Evolutionary conservation across 2,329 filamentous ascomycete genomes (phyloP).

Genomic region (Claviceps fusiformis): DNA sequence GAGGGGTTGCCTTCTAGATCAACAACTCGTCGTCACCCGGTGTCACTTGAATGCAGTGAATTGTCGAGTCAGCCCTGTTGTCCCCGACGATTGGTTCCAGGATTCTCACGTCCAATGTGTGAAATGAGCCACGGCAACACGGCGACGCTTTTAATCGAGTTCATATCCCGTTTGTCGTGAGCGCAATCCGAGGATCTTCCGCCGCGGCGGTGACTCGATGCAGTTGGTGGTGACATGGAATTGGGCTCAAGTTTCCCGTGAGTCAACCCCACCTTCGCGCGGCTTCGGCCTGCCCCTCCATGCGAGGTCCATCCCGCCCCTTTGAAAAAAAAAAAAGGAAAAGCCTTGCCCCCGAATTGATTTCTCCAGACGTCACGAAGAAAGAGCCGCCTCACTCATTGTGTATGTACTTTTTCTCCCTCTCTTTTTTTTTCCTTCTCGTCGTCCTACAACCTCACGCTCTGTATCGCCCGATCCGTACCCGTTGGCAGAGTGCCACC

Average conservation of each 20-base stretch:
- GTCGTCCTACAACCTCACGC: too few relatives aligned
- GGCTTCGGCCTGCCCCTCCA: slow-evolving; percentile 17
- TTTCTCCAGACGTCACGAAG: neutral
- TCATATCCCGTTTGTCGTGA: too few relatives aligned
- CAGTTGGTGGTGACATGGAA: too few relatives aligned
- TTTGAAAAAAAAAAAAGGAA: neutral
- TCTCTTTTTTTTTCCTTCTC: neutral
- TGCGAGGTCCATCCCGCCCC: neutral
- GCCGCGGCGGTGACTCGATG: too few relatives aligned
- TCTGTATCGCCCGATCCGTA: slow-evolving; percentile 5
- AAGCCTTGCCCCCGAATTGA: neutral
- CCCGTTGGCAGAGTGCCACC: neutral
- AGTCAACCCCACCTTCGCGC: slow-evolving; percentile 22
- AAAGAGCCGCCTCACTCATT: neutral
- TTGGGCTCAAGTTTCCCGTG: too few relatives aligned
- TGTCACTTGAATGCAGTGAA: neutral
- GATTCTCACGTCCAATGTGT: neutral
- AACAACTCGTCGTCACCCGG: too few relatives aligned
- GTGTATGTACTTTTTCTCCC: neutral
- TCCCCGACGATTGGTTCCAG: neutral
- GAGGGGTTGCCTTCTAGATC: neutral
- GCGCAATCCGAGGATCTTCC: neutral
- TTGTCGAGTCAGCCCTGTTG: neutral
- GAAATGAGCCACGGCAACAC: neutral
- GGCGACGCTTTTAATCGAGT: too few relatives aligned